A percentile compares a stretch with the other conserved stretches of the same genome.
Conservation (phyloP, 345 rosid species). For the Hibiscus mutabilis region DNA sequence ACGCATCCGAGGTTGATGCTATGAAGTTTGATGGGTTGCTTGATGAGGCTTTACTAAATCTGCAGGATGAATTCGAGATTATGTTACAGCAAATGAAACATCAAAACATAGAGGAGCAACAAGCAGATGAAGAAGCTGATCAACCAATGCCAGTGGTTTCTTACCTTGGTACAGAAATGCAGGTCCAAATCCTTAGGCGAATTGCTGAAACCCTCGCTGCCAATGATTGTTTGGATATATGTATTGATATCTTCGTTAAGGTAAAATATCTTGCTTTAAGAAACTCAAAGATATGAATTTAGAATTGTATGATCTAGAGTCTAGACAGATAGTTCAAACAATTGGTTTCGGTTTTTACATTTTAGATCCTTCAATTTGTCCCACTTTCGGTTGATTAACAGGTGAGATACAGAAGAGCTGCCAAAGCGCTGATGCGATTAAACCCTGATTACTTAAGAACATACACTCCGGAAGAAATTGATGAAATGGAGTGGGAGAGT, state of each 20-base stretch:
- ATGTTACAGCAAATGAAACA: conserved; percentile 40
- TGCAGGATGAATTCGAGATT: conserved; percentile 52
- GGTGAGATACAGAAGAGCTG: conserved; percentile 58
- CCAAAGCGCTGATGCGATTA: conserved; percentile 51
- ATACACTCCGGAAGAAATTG: conserved; percentile 52
- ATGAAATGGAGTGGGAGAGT: conserved; percentile 54
- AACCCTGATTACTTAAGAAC: conserved; percentile 48
- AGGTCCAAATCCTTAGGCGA: conserved; percentile 35
- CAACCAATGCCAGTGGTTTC: not conserved
- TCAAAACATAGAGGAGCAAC: conserved; percentile 25
- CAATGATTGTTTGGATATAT: conserved; percentile 62
- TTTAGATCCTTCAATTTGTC: not conserved
- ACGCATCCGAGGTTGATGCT: conserved; percentile 46
- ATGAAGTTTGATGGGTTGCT: conserved; percentile 64
- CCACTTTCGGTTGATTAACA: conserved; percentile 14
- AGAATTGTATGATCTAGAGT: not conserved
- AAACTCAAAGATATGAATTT: not conserved
- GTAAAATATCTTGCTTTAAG: conserved; percentile 13
- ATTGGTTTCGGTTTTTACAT: not conserved
- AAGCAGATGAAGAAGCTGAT: conserved; percentile 19
- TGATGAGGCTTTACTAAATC: conserved; percentile 50
- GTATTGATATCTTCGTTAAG: conserved; percentile 58
- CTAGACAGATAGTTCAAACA: not conserved
- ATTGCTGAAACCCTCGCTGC: conserved; percentile 41
- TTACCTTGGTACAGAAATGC: conserved; percentile 43